Conservation (phyloP, 2,329 filamentous ascomycete genomes). For the Colletotrichum cuscutae region DNA sequence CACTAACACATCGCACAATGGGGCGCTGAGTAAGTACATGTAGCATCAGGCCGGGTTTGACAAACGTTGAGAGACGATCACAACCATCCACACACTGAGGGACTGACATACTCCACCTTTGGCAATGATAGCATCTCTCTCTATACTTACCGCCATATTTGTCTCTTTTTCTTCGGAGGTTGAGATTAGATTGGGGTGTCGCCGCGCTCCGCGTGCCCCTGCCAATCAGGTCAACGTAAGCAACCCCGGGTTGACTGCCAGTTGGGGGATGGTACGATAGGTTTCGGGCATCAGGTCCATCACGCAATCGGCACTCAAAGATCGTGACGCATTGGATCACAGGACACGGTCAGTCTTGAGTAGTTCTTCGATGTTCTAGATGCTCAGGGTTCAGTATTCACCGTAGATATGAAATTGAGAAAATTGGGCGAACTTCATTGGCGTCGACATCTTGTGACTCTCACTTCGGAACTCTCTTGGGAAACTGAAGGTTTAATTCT, state of each 20-base stretch:
- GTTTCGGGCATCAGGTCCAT: neutral
- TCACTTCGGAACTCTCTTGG: too few species aligned
- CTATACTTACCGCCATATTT: neutral
- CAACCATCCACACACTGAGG: too few species aligned
- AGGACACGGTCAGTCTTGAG: neutral
- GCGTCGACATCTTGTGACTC: too few species aligned
- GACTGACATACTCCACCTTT: neutral
- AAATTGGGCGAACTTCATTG: neutral
- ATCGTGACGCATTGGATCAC: neutral
- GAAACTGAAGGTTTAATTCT: too few species aligned
- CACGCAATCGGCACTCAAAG: slow-evolving; percentile 8
- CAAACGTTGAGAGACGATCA: too few species aligned
- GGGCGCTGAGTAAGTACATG: too few species aligned
- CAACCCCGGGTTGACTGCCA: neutral
- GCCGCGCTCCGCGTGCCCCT: neutral
- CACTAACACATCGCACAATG: too few species aligned
- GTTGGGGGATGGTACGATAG: neutral
- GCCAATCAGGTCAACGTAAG: neutral
- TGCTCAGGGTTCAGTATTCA: neutral
- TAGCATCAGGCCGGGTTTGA: too few species aligned
- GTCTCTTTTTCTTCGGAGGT: neutral
- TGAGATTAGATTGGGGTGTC: neutral
- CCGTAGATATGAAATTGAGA: neutral
- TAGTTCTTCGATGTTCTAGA: neutral
- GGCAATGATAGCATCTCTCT: neutral